Base-by-base conservation (phyloP, 2,329 filamentous ascomycete genomes). In the Epicoccum nigrum region DNA sequence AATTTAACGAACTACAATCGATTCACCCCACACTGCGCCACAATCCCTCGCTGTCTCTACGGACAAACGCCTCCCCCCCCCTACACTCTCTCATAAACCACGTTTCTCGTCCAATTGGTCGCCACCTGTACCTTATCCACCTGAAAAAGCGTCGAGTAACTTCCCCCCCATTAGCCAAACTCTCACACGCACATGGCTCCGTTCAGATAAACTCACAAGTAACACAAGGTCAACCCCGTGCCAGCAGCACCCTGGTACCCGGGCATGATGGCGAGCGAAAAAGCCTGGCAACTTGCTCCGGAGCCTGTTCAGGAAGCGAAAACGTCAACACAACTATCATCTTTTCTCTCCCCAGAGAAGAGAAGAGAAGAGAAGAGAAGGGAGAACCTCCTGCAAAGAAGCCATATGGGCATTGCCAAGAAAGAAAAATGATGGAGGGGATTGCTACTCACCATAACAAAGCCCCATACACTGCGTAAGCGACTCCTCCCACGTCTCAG, bases 131-230 rank as follows among this genome's bases (percentile, higher is more conserved):
- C 13, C 2, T 38, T 16, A 4, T 34, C 28, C 4, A n/a, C 25
- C 7, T 46, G 44, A 9, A 39, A 46, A 6, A 40, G n/a, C 9
- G 34, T 40, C 16, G 19, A 16, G 19, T 45, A 45, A 35, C 43
- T 45, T 45, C 8, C 5, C 5, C 3, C 34, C 13, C 28, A 7
- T 15, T 7, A 13, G 7, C n/a, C n/a, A 1, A 6, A 2, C 6
- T 4, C 23, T 9, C 23, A 9, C 6, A 25, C 23, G 3, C 9
- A 6, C 6, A 6, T 25, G 23, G 23, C 23, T 25, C 23, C 23
- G 9, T 9, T 6, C 23, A 7, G 7, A 8, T 7, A 19, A 4
- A 45, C 42, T 45, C 20, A 45, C 43, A 38, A 38, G 5, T 45
- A 45, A 25, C 43, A 45, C n/a, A 38, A n/a, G 4, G 43, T 31